Evolutionary conservation across 768 basidiomycete genomes (phyloP), one percentile per base, ranked within the genome.

Genomic region (Trametes villosa): DNA sequence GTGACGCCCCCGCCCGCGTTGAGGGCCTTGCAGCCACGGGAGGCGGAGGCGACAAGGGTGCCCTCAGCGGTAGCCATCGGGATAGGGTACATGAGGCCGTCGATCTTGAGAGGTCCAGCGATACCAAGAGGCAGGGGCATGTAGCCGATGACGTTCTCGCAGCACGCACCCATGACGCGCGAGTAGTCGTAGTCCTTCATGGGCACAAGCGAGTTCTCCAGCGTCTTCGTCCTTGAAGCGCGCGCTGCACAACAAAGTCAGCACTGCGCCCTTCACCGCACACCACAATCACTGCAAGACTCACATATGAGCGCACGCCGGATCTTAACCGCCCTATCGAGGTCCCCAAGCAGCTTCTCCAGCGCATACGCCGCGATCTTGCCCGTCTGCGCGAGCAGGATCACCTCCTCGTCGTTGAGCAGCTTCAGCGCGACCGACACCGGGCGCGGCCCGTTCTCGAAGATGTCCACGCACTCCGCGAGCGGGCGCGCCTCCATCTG

Each of bases 51-150:
- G 62, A 98, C 96, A 55, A 99, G 86, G 0, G 97, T 98, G 60
- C 97, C 97, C 74, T 99, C 97, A n/a, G 97, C 96, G 5, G 97
- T 99, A 42, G 97, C 97, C 97, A 99, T 98, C 9, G 97, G 97
- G 68, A 99, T 96, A 40, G 88, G 96, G 67, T 87, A 86, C 47
- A 87, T 76, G 41, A 83, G 77, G 30, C 92, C 94, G 68, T 99
- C 96, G 70, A 99, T 83, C 44, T 85, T 91, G 34, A 99, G 86
- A 3, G 97, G 97, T 2, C 97, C 97, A 17, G 97, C 97, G 61
- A 98, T 89, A 66, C 97, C 97, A 52, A 98, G 87, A 0, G 97
- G 97, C 36, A 99, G 76, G 41, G 96, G 97, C 73, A 98, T 94
- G 74, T 92, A 99, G 31, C 97, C 97, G 48, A 98, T 86, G 51